A percentile compares a stretch with the other conserved stretches of the same genome.
Conservation (phyloP, 2,329 filamentous ascomycete genomes). For the Trichoderma oligosporum region DNA sequence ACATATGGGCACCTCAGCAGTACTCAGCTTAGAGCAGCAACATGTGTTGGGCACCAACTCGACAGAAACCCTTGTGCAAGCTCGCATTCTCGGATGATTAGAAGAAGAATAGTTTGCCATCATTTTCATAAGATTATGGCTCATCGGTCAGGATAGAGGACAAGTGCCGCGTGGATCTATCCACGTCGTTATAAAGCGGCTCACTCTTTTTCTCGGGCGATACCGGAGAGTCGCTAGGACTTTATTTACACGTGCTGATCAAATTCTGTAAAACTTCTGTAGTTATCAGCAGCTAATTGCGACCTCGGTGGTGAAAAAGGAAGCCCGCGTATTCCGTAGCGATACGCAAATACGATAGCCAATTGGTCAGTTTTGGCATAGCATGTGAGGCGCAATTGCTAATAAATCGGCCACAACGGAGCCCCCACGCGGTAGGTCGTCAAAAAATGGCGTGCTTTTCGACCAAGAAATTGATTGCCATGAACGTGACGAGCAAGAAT, state of each 20-base stretch:
- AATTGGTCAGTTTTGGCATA: constrained; percentile 1
- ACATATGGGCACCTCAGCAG: not conserved
- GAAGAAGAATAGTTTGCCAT: not conserved
- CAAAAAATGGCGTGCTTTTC: constrained; percentile 13
- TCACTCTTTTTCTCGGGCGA: not conserved
- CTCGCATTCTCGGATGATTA: not conserved
- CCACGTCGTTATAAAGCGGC: not conserved
- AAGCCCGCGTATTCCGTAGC: not conserved
- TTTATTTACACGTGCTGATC: not conserved
- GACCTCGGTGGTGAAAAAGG: constrained; percentile 7
- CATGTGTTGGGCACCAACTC: not conserved
- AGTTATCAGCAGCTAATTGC: not conserved
- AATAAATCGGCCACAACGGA: not conserved
- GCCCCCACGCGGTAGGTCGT: constrained; percentile 6
- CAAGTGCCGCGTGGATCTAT: too few relatives aligned
- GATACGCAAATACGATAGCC: not conserved
- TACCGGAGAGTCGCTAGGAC: not conserved
- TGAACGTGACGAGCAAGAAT: constrained; percentile 2
- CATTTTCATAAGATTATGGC: not conserved
- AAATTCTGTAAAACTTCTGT: not conserved
- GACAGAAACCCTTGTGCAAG: not conserved
- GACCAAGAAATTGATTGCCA: not conserved
- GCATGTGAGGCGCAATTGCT: not conserved
- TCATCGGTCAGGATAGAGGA: not conserved
- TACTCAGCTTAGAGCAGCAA: constrained; percentile 1